A percentile compares a stretch with the other conserved stretches of the same genome.
These are phyloP conservation scores for Beta corolliflora DNA, from an alignment of 179 eudicot species.

Conservation along the genomic window DNA sequence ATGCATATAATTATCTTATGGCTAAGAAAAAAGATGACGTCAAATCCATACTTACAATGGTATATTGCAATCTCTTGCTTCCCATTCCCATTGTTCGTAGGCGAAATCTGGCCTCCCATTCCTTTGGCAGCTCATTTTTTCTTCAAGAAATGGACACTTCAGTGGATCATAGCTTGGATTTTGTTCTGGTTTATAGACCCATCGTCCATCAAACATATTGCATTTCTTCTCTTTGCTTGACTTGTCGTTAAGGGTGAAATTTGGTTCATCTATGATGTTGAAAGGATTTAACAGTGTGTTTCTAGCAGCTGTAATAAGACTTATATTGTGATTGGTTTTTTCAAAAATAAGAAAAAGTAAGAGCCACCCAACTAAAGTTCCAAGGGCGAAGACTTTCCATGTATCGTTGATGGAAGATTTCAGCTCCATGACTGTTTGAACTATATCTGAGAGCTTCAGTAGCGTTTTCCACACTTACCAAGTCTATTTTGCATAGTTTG, in stretches of 20 bases:
- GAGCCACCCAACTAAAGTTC: slow-evolving; percentile 31
- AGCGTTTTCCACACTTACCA: no score
- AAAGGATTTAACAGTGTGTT: neutral
- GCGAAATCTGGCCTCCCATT: slow-evolving; percentile 41
- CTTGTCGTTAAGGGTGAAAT: neutral
- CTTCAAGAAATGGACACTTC: slow-evolving; percentile 38
- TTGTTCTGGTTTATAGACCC: slow-evolving; percentile 34
- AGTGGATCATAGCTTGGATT: slow-evolving; percentile 16
- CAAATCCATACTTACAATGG: slow-evolving; percentile 38
- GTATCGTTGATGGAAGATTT: slow-evolving; percentile 34
- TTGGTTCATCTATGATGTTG: neutral
- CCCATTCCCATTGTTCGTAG: slow-evolving; percentile 43
- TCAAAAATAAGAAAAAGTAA: slow-evolving; percentile 25
- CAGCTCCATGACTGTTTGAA: slow-evolving; percentile 20
- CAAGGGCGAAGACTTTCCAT: slow-evolving; percentile 41
- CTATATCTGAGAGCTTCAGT: no score
- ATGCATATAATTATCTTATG: neutral
- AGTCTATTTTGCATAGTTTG: no score
- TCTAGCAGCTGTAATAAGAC: neutral
- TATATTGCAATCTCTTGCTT: slow-evolving; percentile 43
- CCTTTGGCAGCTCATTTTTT: slow-evolving; percentile 39
- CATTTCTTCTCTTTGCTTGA: slow-evolving; percentile 12
- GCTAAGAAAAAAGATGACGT: neutral
- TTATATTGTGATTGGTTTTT: slow-evolving; percentile 4
- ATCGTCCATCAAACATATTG: slow-evolving; percentile 38